Base-by-base conservation (phyloP, 2,329 filamentous ascomycete genomes). In the Scytalidium lignicola region DNA sequence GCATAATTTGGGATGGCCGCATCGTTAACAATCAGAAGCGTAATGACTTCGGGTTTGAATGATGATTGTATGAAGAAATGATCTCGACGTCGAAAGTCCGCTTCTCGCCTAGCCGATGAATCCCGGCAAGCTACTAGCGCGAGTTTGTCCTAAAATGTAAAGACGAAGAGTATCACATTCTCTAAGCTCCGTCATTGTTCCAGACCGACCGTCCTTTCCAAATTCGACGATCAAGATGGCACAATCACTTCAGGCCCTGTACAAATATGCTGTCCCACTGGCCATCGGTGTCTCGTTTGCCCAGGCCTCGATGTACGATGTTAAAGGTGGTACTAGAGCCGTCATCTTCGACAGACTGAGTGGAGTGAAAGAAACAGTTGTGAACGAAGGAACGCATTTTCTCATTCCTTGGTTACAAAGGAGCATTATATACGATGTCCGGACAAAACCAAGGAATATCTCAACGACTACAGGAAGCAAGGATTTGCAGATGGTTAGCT, bases 401-500 rank as follows among this genome's bases (percentile, higher is more conserved):
- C 75, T 99, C 48, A 72, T 99, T 32, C 93, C 93, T 7, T 99
- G 93, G 93, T 74, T 99, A 67, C 93, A 99, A 73, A 86, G 84
- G 71, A 88, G 86, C 62, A 90, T 99, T 73, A 78, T 95, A 68
- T 99, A 95, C 69, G 93, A 99, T 74, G 93, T 99, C 58, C 86
- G 93, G 56, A 99, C 95, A 50, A 95, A 95, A 80, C 93, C 93
- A 54, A 82, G 93, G 67, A 97, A 96, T 70, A 97, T 99, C 68
- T 89, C 88, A 58, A 99, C 93, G 22, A 99, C 93, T 20, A 99
- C 93, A 12, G 93, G 93, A 51, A 92, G 86, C 80, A 99, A 99
- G 82, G 93, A 99, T 74, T 73, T 99, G 78, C 93, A 99, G 77
- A 99, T 99, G 93, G 93, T 99, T 65, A 96, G 90, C 79, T 80